Conservation (phyloP, 768 basidiomycete species). For the Suillus fuscotomentosus region DNA sequence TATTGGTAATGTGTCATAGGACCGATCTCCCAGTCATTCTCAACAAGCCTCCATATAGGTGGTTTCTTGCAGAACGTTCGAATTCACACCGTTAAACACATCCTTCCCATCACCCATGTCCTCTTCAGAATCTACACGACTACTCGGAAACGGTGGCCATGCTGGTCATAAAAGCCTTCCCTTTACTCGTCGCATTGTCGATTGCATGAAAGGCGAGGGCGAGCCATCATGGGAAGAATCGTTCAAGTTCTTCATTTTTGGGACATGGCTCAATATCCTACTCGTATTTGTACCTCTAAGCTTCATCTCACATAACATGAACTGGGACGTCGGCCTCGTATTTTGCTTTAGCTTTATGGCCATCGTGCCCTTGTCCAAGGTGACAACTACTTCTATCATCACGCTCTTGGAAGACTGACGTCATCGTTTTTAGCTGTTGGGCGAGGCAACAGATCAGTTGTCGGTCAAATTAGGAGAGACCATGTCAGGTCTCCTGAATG, state of each 20-base stretch:
- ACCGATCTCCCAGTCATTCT: no score
- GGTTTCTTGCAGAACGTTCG: not conserved
- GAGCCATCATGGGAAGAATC: constrained; percentile 63
- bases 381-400: not conserved
- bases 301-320: constrained; percentile 55
- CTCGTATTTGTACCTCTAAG: constrained; percentile 80
- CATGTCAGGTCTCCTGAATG: not conserved
- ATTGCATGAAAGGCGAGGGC: constrained; percentile 47
- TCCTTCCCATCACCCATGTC: constrained; percentile 17
- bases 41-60: no score
- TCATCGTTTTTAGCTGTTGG: not conserved
- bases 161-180: constrained; percentile 19
- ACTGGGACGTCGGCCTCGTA: constrained; percentile 76
- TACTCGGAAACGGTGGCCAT: constrained; percentile 42
- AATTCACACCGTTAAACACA: not conserved
- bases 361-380: constrained; percentile 69
- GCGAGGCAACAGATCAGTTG: not conserved
- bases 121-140: constrained; percentile 26
- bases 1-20: no score
- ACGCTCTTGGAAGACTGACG: not conserved
- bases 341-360: constrained; percentile 78
- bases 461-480: not conserved
- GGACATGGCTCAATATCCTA: constrained; percentile 71
- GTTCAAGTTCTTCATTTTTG: constrained; percentile 58
- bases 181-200: constrained; percentile 28